Evolutionary conservation across 2,329 filamentous ascomycete species (phyloP), one percentile per base, ranked within the genome.

Genomic region (Phyllosticta citriasiana): DNA sequence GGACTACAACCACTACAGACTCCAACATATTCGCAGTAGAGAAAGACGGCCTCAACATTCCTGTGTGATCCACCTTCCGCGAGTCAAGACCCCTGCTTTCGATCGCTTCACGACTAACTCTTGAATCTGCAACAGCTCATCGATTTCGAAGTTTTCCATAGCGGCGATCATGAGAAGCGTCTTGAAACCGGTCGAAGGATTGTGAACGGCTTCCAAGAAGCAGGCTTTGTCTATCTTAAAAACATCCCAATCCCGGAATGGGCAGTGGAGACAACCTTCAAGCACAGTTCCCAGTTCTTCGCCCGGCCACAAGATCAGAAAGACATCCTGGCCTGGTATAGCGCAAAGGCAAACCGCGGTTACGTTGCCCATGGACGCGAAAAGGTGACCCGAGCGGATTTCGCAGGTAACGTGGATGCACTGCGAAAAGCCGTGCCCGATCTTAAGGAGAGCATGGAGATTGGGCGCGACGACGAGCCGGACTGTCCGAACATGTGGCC

Each of bases 151-250:
- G 16, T n/a, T 5, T 47, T 47, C n/a, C n/a, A 47, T 7, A 16
- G 16, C n/a, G 88, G 88, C 35, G 79, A 81, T 22, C 76, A 82
- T 0, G 68, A 79, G 9, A 78, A 88, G 66, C 88, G 87, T 67
- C 77, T 80, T 57, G 75, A 81, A 53, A 85, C 88, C 1, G 91
- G 91, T 24, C 75, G 84, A 59, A 84, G 87, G 51, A 86, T 96
- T 66, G 84, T 93, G 12, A 71, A 84, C 59, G 91, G 89, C 52
- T 96, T 97, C 77, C 88, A 91, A 68, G 87, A 83, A 1, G 88
- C 91, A 2, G 92, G 92, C 62, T 96, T 97, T 78, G 83, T 97
- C 65, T 96, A 96, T 75, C 83, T 96, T 50, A 86, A 86, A 67
- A 89, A 93, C 73, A 86, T 93, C 66, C 83, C 88, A 51, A 87